Conservation (phyloP, 2,329 filamentous ascomycete species). For the Fusarium poae region DNA sequence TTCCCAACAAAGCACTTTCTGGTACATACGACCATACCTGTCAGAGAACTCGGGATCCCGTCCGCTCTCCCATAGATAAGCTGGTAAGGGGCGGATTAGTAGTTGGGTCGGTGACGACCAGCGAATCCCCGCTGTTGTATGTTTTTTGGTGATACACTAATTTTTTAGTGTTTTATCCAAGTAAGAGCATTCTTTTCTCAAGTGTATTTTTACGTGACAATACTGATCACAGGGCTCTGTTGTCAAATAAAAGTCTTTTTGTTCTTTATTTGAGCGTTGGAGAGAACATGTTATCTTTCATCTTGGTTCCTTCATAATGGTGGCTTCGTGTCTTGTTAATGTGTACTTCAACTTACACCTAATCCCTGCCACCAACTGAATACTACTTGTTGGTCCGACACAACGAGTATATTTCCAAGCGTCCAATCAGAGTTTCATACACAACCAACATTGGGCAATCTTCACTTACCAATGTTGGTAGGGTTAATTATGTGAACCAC, state of each 20-base stretch:
- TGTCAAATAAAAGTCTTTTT: neutral
- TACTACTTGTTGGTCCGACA: no score
- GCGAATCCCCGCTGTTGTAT: neutral
- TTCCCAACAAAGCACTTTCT: fast-evolving
- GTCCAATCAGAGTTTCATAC: neutral
- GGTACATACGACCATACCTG: neutral
- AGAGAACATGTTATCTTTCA: neutral
- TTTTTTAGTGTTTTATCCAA: neutral
- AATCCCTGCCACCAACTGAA: neutral
- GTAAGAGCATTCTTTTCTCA: neutral
- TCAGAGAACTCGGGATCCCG: neutral
- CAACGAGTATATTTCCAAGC: neutral
- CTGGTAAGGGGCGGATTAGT: neutral
- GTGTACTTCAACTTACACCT: neutral
- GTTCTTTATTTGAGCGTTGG: neutral
- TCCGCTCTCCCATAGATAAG: neutral
- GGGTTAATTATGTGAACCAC: neutral
- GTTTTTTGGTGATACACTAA: neutral
- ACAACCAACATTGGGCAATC: neutral
- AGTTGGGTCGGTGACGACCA: neutral
- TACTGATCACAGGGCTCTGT: neutral
- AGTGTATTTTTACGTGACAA: neutral
- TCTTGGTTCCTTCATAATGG: no score
- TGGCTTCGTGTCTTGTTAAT: neutral
- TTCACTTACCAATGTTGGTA: neutral